Base-by-base conservation (phyloP, 495 filamentous ascomycete genomes). In the Peziza echinospora region DNA sequence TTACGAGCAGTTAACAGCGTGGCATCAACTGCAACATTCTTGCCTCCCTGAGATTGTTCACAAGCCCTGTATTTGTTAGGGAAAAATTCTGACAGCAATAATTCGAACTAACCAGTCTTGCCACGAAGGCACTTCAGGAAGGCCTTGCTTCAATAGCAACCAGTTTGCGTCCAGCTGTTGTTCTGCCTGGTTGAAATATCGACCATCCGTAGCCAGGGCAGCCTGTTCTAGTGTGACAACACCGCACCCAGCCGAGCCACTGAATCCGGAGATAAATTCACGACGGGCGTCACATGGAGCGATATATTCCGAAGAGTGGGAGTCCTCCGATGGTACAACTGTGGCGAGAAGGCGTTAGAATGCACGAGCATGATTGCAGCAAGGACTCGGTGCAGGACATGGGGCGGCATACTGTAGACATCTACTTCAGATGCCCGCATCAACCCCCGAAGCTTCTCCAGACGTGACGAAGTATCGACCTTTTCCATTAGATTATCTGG, bases 271-370 rank as follows among this genome's bases (percentile, higher is more conserved):
- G 50, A 96, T 92, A 51, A 80, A 93, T 59, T 76, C 81, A 72
- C 91, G 76, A 47, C 91, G 78, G 51, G 71, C 86, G 67, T 99
- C 91, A 61, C 82, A 89, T 1, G 76, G 77, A 41, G 89, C 91
- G 61, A 93, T 93, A 63, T 96, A 99, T 67, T 99, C 91, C 53
- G 86, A 94, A 55, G 86, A 79, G 60, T 99, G 91, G 62, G 80
- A 84, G 64, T 99, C 91, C 73, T 96, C 89, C 30, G 87, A 93
- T 8, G 91, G 91, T 17, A 96, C 73, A 60, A 99, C 89, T 99
- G 53, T 28, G 49, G 26, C 9, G 26, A 25, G 17, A 34, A 23
- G 53, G 17, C 26, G 43, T 58, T 41, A 56, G 51, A 19, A 26
- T 30, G 34, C 26, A 47, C 22, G 22, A 7, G 28, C 42, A 28